Base-by-base conservation (phyloP, 805 yeast genomes). In the Cyberlindnera bimundalis region DNA sequence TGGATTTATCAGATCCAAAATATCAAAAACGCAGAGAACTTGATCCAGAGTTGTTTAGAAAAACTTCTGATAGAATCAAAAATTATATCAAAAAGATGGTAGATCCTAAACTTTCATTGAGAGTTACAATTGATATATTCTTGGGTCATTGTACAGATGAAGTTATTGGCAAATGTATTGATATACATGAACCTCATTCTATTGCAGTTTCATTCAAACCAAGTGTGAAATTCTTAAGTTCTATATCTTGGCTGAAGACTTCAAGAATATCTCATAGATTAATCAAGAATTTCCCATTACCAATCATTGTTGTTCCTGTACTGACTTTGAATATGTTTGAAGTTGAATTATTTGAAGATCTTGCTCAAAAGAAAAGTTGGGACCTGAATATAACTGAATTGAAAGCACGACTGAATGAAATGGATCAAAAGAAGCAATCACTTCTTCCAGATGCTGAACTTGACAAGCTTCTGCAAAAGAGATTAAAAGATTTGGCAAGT, bases 221-320 rank as follows among this genome's bases (percentile, higher is more conserved):
- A 16, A 54, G 52, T 15, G 46, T 51, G 6, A 58, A 53, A 31
- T 60, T 73, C 30, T 62, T 67, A 14, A 79, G 83, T 3, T 65
- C 78, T 18, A 25, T 30, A 4, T 65, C 73, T 43, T 70, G 81
- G 18, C 78, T 88, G 84, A 64, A 64, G 29, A 74, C 84, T 5
- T 73, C 81, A 23, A 75, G 82, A 48, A 61, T 83, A 29, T 73
- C 84, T 18, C 86, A 81, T 55, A 64, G 85, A 35, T 65, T 81
- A 33, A 83, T 82, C 21, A 79, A 77, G 52, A 75, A 74, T 51
- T 79, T 72, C 49, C 78, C 81, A 4, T 70, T 81, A 13, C 89
- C 90, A 0, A 74, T 79, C n/a, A 69, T 82, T 18, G 73, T 81
- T 35, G 81, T 78, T 0, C 84, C 89, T 1, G 78, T 84, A 2